Evolutionary conservation across 2,329 filamentous ascomycete genomes (phyloP).

Genomic region (Dryadomyces quercivorus): DNA sequence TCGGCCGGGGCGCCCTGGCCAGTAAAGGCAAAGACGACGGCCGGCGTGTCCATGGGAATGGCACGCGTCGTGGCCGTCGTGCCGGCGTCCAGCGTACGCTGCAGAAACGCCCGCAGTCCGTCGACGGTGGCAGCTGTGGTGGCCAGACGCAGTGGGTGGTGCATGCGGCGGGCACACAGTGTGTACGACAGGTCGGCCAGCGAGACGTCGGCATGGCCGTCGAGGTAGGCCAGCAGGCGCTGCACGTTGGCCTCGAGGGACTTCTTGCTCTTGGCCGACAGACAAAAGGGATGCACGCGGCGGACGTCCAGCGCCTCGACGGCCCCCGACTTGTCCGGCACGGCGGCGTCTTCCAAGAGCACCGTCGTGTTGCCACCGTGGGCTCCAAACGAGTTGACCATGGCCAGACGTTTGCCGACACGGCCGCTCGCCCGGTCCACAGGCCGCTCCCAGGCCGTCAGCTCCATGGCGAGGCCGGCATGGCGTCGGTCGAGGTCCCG

Average conservation of each 20-base stretch:
- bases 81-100: background rate
- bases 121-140: background rate
- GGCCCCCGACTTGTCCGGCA: background rate
- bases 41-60: background rate
- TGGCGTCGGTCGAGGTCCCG: constrained; percentile 44
- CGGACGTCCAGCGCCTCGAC: constrained; percentile 30
- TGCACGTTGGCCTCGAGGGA: constrained; percentile 32
- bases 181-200: constrained; percentile 39
- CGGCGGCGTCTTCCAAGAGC: constrained; percentile 30
- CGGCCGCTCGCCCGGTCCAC: background rate
- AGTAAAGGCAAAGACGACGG: constrained; percentile 28
- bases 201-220: constrained; percentile 22
- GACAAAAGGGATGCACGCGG: constrained; percentile 26
- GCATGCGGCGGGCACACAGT: constrained; percentile 34
- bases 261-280: constrained; percentile 30
- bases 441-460: constrained; percentile 34
- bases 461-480: constrained; percentile 44
- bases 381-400: constrained; percentile 43
- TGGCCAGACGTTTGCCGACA: constrained; percentile 10
- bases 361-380: constrained; percentile 45
- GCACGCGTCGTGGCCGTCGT: background rate
- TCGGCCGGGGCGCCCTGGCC: constrained; percentile 28
- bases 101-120: background rate
- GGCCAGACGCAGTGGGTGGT: constrained; percentile 20
- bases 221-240: constrained; percentile 28